These are phyloP conservation scores for Echeveria elegans DNA, from an alignment of 164 flowering plant genomes.

Conservation along the genomic window DNA sequence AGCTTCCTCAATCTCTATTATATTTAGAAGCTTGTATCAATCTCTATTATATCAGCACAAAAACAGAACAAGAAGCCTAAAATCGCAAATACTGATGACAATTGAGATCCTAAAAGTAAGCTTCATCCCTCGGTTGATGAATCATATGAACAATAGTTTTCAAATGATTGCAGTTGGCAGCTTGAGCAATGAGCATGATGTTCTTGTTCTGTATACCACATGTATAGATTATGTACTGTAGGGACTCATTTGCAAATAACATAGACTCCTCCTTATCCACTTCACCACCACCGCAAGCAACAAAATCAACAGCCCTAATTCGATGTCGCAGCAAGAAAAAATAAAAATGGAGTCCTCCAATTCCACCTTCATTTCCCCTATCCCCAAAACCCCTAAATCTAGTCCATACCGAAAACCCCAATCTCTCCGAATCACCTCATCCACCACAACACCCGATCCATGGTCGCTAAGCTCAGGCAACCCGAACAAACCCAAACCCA, in stretches of 20 bases:
- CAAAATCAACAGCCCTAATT: neutral
- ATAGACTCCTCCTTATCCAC: neutral
- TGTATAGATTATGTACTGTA: too few relatives aligned
- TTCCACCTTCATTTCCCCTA: neutral
- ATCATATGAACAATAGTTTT: too few relatives aligned
- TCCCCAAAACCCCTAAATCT: conserved; percentile 1
- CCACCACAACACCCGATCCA: conserved; percentile 52
- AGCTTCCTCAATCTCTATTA: too few relatives aligned
- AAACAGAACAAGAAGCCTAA: too few relatives aligned
- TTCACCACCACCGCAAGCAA: neutral
- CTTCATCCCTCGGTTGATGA: too few relatives aligned
- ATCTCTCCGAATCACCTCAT: conserved; percentile 10
- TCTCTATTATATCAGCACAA: too few relatives aligned
- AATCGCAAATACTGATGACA: too few relatives aligned
- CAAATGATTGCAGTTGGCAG: too few relatives aligned
- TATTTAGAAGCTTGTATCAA: too few relatives aligned
- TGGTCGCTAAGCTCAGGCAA: conserved; percentile 70
- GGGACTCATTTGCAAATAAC: neutral
- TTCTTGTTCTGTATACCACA: too few relatives aligned
- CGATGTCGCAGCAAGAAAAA: neutral
- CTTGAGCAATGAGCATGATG: too few relatives aligned
- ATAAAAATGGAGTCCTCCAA: neutral
- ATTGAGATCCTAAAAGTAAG: too few relatives aligned
- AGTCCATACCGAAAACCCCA: neutral
- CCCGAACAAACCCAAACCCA: conserved; percentile 41